Base-by-base conservation (phyloP, 176 grass and related monocot species). In the Dendrocalamus sinicus region DNA sequence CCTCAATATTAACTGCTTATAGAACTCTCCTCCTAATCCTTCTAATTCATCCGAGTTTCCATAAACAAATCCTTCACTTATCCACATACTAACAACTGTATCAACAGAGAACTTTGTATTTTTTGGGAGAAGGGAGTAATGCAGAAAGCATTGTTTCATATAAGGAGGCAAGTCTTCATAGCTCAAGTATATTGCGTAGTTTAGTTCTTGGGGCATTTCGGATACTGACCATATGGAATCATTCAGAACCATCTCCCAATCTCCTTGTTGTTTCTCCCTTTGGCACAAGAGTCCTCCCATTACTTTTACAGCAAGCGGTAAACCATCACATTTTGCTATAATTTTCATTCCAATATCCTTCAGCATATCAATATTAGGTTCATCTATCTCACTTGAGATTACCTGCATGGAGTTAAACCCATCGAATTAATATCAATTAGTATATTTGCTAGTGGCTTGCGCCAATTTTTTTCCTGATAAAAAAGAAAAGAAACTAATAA, bases 121-220 rank as follows among this genome's bases (percentile, higher is more conserved):
- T 75, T 86, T 83, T 8, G 85, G 85, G 22, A 85, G 80, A 6
- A 90, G 55, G 0, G 91, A 85, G 41, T 35, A 88, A 28, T 72
- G 67, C 0, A 88, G 13, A 66, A 93, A 88, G 46, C 91, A 88
- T 0, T 68, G 58, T 57, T 90, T 90, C 10, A 93, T 51, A 84
- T 0, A 4, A 13, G 71, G 47, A 43, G 8, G 4, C 60, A 35
- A 35, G 3, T 35, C 32, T 35, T 35, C 32, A 3, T 35, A 35
- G 32, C 32, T 35, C 2, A 32, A 84, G 47, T 76, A 84, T 76
- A 76, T 0, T 4, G 85, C 81, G 8, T 82, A 6, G 2, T 48
- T 86, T 6, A 93, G 23, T 7, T 92, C 68, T 62, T 32, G 7
- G 1, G 81, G 70, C 50, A 81, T 37, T 35, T 59, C n/a, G 19